Evolutionary conservation across 1,284 basidiomycete species (phyloP).

Genomic region (Quambalaria eucalypti): DNA sequence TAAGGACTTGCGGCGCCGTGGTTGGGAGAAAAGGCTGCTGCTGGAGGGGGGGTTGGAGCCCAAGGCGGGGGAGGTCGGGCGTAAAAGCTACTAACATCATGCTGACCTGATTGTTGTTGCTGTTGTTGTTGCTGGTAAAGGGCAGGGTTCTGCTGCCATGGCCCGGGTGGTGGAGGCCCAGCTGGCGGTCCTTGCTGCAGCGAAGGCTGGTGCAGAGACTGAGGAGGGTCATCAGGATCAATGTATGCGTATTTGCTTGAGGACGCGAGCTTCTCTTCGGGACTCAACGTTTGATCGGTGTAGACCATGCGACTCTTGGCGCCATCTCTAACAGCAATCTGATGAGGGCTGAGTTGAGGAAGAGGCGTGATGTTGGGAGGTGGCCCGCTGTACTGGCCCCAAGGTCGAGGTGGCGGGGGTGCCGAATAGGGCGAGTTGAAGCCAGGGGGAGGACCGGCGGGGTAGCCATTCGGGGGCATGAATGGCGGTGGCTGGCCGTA

Average conservation of each 20-base stretch:
- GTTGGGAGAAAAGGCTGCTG: background rate
- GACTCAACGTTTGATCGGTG: constrained; percentile 12
- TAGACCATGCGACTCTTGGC: constrained; percentile 21
- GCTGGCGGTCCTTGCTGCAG: too few relatives aligned
- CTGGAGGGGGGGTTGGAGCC: background rate
- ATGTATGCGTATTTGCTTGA: constrained; percentile 9
- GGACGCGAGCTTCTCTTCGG: constrained; percentile 23
- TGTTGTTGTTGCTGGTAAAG: too few relatives aligned
- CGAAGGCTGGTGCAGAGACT: background rate
- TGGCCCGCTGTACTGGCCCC: background rate
- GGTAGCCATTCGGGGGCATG: background rate
- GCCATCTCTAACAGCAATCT: constrained; percentile 10
- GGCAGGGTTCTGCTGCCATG: background rate
- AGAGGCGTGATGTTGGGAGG: constrained; percentile 4
- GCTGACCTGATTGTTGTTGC: too few relatives aligned
- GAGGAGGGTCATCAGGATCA: constrained; percentile 9
- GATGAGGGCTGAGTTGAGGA: constrained; percentile 10
- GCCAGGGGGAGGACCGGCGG: constrained; percentile 1
- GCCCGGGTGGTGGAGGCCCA: too few relatives aligned
- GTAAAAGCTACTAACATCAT: too few relatives aligned
- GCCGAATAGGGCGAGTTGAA: background rate
- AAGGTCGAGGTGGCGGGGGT: background rate
- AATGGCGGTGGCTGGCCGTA: background rate
- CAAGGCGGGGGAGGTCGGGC: background rate
- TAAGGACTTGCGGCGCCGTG: background rate